Evolutionary conservation across 768 basidiomycete genomes (phyloP), one percentile per base, ranked within the genome.

Genomic region (Hirschioporus abietinus): DNA sequence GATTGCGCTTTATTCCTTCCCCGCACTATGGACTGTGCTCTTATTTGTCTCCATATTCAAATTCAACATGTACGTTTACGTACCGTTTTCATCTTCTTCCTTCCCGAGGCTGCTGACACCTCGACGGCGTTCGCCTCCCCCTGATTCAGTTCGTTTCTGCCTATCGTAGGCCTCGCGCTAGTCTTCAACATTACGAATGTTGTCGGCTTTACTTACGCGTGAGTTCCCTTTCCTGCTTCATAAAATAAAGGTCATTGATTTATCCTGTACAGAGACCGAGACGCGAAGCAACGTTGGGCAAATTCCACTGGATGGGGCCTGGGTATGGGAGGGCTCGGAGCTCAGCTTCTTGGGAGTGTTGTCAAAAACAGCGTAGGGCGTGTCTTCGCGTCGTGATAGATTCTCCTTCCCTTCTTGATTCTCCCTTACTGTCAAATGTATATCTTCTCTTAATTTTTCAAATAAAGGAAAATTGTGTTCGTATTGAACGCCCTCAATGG

Each of bases 201-300:
- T n/a, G 81, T 98, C 64, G 96, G 96, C 12, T 99, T 98, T 80
- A 97, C 95, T 63, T 99, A 94, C 73, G 93, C 91, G 93, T 93
- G 76, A 73, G 89, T 81, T 24, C 1, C 60, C 60, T 34, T 61
- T 61, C 2, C 18, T 25, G 12, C 24, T 3, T 25, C 60, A 61
- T 60, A 12, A 60, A 25, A 52, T 60, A 27, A 52, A 52, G 64
- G 1, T n/a, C 30, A 27, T 66, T 64, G 58, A 20, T 0, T 20
- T 58, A 58, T 68, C 59, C 18, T 7, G 35, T 65, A 6, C 72
- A 91, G 90, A 61, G 95, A 96, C 74, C 88, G 95, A 63, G 96
- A 99, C 72, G 93, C 96, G 27, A 97, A 97, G 76, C 86, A 90
- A 71, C 86, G 88, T 64, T 98, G 94, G 96, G 94, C 95, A 1